Evolutionary conservation across 306 rosid genomes (phyloP).

Genomic region (Corylus heterophylla): DNA sequence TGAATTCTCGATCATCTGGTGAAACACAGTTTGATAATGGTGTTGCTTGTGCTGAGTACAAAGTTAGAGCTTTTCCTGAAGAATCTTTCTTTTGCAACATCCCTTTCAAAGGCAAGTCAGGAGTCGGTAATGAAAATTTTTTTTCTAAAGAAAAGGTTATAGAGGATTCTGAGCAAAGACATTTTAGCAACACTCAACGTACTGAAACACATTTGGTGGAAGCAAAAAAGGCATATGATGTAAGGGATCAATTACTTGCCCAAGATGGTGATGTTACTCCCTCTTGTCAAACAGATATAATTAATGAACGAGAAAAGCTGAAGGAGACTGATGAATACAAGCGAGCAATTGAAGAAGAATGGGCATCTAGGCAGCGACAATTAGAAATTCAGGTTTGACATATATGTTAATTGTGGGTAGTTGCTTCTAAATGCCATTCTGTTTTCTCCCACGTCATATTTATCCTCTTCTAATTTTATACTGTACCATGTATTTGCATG

Average conservation of each 20-base stretch:
- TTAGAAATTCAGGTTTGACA: conserved; percentile 76
- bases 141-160: conserved; percentile 19
- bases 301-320: conserved; percentile 71
- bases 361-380: conserved; percentile 82
- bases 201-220: conserved; percentile 14
- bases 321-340: conserved; percentile 90
- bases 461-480: not conserved
- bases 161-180: conserved; percentile 17
- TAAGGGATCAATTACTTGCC: conserved; percentile 19
- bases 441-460: conserved; percentile 9
- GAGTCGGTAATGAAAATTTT: conserved; percentile 13
- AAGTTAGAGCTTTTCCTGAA: conserved; percentile 11
- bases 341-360: conserved; percentile 77
- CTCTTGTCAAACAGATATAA: conserved; percentile 37
- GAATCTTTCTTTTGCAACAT: conserved; percentile 7
- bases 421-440: not conserved
- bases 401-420: conserved; percentile 2
- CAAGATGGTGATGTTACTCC: conserved; percentile 29
- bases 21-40: conserved; percentile 15
- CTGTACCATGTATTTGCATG: not conserved
- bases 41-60: conserved; percentile 18
- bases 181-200: not conserved
- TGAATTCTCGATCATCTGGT: conserved; percentile 14
- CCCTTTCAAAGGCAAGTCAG: conserved; percentile 2
- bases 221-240: conserved; percentile 17